Evolutionary conservation across 140 eudicot genomes (phyloP).

Genomic region (Erigeron philadelphicus): DNA sequence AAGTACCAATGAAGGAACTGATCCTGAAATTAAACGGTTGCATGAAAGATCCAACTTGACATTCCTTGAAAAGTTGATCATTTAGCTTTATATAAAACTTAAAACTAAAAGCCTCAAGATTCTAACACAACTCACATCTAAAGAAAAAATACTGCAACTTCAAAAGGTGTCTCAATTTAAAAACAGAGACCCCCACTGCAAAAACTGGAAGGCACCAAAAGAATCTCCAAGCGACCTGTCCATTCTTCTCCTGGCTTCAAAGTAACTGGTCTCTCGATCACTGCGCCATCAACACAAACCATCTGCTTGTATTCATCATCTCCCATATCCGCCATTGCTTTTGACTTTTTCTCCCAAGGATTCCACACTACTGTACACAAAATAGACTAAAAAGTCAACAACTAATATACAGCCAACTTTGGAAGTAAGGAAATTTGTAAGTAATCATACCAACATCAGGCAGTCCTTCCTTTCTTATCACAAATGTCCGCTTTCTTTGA

Average conservation of each 20-base stretch:
- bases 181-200: constrained; percentile 16
- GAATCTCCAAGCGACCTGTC: constrained; percentile 47
- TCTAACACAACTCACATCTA: not conserved
- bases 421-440: constrained; percentile 12
- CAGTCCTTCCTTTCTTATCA: constrained; percentile 74
- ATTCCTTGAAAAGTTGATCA: not conserved
- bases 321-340: constrained; percentile 60
- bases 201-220: not conserved
- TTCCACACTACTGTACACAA: constrained; percentile 73
- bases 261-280: constrained; percentile 71
- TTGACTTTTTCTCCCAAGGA: constrained; percentile 90
- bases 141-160: not conserved
- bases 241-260: constrained; percentile 86
- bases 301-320: constrained; percentile 77
- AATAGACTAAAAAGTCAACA: constrained; percentile 8
- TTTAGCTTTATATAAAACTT: not conserved
- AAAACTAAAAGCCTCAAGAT: not conserved
- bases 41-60: constrained; percentile 2
- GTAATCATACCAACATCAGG: constrained; percentile 76
- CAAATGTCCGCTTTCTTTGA: constrained; percentile 64
- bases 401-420: not conserved
- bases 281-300: constrained; percentile 67
- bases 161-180: constrained; percentile 3
- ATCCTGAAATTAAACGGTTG: not conserved
- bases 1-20: not conserved